Evolutionary conservation across 2,329 filamentous ascomycete species (phyloP).

Genomic region (Juglanconis sp.): DNA sequence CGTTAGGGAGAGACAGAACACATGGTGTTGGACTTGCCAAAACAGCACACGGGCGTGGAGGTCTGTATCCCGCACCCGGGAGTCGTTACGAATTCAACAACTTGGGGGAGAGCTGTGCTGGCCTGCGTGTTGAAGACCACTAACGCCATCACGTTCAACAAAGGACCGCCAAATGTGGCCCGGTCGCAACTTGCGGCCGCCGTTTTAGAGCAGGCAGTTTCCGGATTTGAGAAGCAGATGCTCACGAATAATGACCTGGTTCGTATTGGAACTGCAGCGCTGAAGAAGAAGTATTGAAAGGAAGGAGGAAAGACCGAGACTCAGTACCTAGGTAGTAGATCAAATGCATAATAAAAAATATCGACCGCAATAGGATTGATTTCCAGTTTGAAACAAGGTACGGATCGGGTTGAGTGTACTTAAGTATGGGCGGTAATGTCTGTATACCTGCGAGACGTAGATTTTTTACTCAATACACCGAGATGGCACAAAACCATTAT

Average conservation of each 20-base stretch:
- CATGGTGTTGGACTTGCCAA: slow-evolving; percentile 38
- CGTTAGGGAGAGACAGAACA: slow-evolving; percentile 45
- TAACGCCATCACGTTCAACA: slow-evolving; percentile 29
- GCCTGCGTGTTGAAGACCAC: background rate
- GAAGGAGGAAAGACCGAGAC: no score
- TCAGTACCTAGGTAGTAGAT: no score
- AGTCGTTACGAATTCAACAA: slow-evolving; percentile 37
- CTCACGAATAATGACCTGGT: slow-evolving; percentile 40
- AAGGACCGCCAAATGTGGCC: background rate
- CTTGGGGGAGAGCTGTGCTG: slow-evolving; percentile 22
- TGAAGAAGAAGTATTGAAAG: background rate
- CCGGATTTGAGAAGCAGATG: slow-evolving; percentile 45
- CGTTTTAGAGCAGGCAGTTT: slow-evolving; percentile 40
- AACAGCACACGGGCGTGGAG: slow-evolving; percentile 37
- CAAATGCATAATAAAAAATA: no score
- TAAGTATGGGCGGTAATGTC: no score
- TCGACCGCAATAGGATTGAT: no score
- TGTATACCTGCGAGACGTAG: no score
- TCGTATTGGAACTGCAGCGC: slow-evolving; percentile 29
- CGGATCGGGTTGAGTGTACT: no score
- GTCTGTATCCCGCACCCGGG: slow-evolving; percentile 40
- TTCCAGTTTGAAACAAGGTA: no score
- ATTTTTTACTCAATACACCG: no score
- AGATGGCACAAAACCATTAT: no score
- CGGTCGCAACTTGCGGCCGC: slow-evolving; percentile 31